These are phyloP conservation scores for Saturnispora ahearnii DNA, from an alignment of 805 yeast genomes.

Conservation along the genomic window DNA sequence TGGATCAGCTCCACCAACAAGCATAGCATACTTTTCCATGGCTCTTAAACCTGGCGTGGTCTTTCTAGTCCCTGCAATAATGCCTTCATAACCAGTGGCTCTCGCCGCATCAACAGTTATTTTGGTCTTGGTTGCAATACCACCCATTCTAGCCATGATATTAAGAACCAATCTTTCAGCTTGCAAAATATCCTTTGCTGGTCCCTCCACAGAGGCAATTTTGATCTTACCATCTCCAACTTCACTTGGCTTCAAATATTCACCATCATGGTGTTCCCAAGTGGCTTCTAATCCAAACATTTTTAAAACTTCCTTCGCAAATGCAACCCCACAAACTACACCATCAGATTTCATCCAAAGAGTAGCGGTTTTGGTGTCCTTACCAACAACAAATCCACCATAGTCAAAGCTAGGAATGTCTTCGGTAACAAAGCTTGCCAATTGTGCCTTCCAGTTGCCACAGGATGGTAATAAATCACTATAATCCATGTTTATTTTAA, in stretches of 20 bases:
- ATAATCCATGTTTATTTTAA: conserved; percentile 1
- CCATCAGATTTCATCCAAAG: conserved; percentile 77
- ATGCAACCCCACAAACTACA: conserved; percentile 76
- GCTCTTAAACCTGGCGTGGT: conserved; percentile 94
- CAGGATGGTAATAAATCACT: conserved; percentile 56
- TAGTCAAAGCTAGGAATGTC: conserved; percentile 92
- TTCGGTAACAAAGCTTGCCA: conserved; percentile 69
- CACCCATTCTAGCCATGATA: conserved; percentile 72
- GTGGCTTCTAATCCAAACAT: conserved; percentile 65
- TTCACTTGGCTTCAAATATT: conserved; percentile 35
- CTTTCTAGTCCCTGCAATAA: conserved; percentile 92
- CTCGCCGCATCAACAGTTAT: conserved; percentile 53
- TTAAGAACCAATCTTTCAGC: conserved; percentile 86
- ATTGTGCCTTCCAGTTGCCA: conserved; percentile 75
- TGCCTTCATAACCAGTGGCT: conserved; percentile 62
- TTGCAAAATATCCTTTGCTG: conserved; percentile 66
- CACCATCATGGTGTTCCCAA: conserved; percentile 74
- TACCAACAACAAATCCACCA: conserved; percentile 94
- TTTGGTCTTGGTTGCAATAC: conserved; percentile 72
- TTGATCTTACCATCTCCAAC: conserved; percentile 43
- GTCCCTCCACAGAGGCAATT: conserved; percentile 73
- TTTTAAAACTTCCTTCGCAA: conserved; percentile 72
- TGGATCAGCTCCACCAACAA: conserved; percentile 89
- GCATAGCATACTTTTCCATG: conserved; percentile 87
- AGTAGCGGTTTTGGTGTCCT: conserved; percentile 58